Conservation (phyloP, 2,329 filamentous ascomycete species). For the Aspergillus udagawae region DNA sequence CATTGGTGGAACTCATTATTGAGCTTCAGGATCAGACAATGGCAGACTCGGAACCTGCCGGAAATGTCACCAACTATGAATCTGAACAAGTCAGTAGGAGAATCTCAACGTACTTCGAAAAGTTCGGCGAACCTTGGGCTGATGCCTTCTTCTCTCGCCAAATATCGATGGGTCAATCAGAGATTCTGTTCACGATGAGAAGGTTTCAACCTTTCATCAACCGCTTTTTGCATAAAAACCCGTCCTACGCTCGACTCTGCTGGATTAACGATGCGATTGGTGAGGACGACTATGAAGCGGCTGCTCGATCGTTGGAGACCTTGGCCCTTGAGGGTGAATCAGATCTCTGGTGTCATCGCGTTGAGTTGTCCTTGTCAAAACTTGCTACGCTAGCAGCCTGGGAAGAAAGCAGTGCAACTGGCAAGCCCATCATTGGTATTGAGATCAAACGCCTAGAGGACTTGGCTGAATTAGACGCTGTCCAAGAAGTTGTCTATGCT, state of each 20-base stretch:
- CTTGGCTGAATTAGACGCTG: conserved; percentile 64
- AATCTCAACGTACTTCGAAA: conserved; percentile 46
- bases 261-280: conserved; percentile 92
- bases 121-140: conserved; percentile 50
- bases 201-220: conserved; percentile 72
- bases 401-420: conserved; percentile 24
- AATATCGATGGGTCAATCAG: conserved; percentile 63
- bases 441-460: conserved; percentile 55
- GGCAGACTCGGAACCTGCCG: conserved; percentile 14
- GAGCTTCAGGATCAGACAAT: conserved; percentile 39
- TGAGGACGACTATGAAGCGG: conserved; percentile 70
- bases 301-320: conserved; percentile 65
- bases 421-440: conserved; percentile 38
- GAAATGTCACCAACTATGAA: conserved; percentile 21
- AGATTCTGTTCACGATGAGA: conserved; percentile 64
- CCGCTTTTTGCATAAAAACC: conserved; percentile 68
- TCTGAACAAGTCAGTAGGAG: conserved; percentile 33
- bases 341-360: conserved; percentile 88
- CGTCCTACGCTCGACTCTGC: conserved; percentile 69
- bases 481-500: conserved; percentile 77
- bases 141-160: conserved; percentile 76
- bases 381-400: conserved; percentile 67
- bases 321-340: conserved; percentile 69
- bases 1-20: conserved; percentile 51
- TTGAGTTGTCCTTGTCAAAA: conserved; percentile 86